Evolutionary conservation across 176 grass and related monocot species (phyloP), one percentile per base, ranked within the genome.

Genomic region (Aegilops speltoides): DNA sequence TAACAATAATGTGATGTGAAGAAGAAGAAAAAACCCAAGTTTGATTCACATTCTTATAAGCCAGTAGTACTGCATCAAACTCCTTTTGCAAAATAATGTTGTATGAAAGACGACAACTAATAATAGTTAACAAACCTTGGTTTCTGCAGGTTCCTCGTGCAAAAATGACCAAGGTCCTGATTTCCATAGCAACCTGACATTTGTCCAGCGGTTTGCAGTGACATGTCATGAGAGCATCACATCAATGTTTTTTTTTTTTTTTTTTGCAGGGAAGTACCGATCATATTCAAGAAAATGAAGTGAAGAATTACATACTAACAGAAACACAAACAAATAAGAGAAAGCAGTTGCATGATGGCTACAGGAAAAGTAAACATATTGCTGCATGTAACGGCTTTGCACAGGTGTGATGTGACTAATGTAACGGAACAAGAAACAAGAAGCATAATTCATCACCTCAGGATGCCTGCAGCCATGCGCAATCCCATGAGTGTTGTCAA

Each of bases 401-500:
- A 46, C 43, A 76, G 31, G 7, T 76, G 7, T 2, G 2, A 38
- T 41, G 38, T 41, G 38, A 37, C 36, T 41, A 50, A 54, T 54
- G 16, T 32, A 68, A 76, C 46, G 57, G 3, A 77, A 77, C 19
- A 90, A 76, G 0, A 68, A 83, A 83, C 23, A 86, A 45, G 28
- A 78, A 79, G 28, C 20, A 48, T 66, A 83, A 56, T 87, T 66
- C 66, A 56, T 87, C 67, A 96, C 93, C 96, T 98, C 41, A 95
- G 65, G 74, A 94, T 78, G 84, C 92, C 96, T 73, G 92, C 92
- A 25, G 45, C 38, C 86, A 93, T 95, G 52, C 93, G 83, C 86
- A 98, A 86, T 36, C 90, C 89, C 96, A 98, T 98, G 36, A 96
- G 93, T 71, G 93, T 95, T 32, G 93, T 98, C 82, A 98, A 94